phyloP scores from a whole-genome alignment of 306 rosid species.

The Senna siamea region DNA sequence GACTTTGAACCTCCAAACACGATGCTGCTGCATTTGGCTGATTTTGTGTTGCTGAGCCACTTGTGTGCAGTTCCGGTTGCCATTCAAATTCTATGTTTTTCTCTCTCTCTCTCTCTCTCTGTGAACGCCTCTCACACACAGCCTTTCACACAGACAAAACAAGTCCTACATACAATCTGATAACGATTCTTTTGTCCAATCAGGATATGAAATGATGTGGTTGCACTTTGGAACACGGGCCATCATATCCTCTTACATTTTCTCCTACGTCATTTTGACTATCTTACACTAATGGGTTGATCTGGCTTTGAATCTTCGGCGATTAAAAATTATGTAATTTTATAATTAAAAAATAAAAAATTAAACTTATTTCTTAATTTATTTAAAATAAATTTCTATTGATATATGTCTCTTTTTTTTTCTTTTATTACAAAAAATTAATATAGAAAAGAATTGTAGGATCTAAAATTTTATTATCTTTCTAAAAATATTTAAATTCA shows the following conservation, averaged over 20 bases:
- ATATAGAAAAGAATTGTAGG: no score
- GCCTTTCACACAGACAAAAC: not conserved
- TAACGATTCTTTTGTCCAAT: not conserved
- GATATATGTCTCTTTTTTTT: no score
- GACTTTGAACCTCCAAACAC: not conserved
- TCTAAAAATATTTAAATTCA: no score
- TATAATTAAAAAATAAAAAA: no score
- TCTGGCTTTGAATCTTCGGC: no score
- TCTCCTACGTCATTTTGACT: no score
- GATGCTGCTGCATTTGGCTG: slow-evolving; percentile 34
- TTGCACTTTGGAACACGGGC: not conserved
- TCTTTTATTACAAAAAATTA: no score
- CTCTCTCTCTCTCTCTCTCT: not conserved
- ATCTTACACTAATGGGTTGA: not conserved
- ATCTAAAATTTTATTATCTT: no score
- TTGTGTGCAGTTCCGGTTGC: slow-evolving; percentile 36
- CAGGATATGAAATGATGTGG: slow-evolving; percentile 11
- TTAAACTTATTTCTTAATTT: no score
- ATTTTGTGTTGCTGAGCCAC: slow-evolving; percentile 33
- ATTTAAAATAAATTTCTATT: no score
- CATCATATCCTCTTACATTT: not conserved
- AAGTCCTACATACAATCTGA: not conserved
- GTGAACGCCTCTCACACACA: slow-evolving; percentile 25
- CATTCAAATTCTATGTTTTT: slow-evolving; percentile 18
- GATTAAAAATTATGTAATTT: no score